phyloP scores from a whole-genome alignment of 1,139 yeast genomes.

The Geotrichum aggregatum region DNA sequence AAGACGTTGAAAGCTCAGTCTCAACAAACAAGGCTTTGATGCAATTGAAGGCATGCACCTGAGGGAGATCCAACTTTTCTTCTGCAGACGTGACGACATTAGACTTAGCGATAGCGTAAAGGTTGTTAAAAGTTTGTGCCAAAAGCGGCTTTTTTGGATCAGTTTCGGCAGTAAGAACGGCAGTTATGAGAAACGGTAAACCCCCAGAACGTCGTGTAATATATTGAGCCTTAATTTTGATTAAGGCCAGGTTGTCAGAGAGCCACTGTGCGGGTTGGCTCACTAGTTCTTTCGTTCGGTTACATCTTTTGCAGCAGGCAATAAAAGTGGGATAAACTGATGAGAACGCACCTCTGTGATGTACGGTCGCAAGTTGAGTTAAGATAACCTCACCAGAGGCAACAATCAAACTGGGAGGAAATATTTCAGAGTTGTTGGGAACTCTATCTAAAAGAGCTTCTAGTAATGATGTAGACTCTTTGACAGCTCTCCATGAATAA shows the following conservation, averaged over 20 bases:
- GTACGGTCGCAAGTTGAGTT: conserved; percentile 64
- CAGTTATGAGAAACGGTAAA: conserved; percentile 72
- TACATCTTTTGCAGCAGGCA: conserved; percentile 55
- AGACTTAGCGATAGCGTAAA: conserved; percentile 51
- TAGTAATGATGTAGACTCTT: conserved; percentile 62
- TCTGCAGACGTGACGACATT: conserved; percentile 47
- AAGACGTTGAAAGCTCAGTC: conserved; percentile 52
- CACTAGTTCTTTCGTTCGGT: conserved; percentile 35
- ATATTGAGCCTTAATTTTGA: conserved; percentile 57
- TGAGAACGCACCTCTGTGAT: conserved; percentile 89
- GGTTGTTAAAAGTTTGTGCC: conserved; percentile 47
- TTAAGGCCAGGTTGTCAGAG: conserved; percentile 47
- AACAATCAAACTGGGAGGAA: conserved; percentile 34
- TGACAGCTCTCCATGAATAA: conserved; percentile 81
- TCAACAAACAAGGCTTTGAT: conserved; percentile 71
- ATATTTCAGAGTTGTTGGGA: conserved; percentile 26
- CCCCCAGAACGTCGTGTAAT: conserved; percentile 93
- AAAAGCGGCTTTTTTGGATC: conserved; percentile 44
- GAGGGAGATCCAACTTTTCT: conserved; percentile 70
- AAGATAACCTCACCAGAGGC: conserved; percentile 54
- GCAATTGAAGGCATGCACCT: conserved; percentile 90
- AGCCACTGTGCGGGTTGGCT: conserved; percentile 54
- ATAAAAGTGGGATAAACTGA: conserved; percentile 78
- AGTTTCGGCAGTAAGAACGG: conserved; percentile 52
- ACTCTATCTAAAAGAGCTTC: conserved; percentile 42